Base-by-base conservation (phyloP, 208 protist genomes). In the Porcisia hertigi region DNA sequence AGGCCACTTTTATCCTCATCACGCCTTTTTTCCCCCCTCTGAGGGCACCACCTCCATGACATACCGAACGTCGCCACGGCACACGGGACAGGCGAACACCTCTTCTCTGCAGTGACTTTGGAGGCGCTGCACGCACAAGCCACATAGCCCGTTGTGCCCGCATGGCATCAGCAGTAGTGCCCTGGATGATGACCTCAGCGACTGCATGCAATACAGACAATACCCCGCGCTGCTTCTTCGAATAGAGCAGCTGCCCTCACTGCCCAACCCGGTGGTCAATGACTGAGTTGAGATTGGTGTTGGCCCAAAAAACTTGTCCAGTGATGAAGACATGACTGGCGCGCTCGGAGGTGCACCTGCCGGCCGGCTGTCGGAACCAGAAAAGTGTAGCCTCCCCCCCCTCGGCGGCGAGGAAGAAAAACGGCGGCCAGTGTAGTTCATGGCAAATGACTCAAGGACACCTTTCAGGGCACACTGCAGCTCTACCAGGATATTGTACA, bases 91-190 rank as follows among this genome's bases (percentile, higher is more conserved):
- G n/a, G 57, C 53, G 52, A 92, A 84, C 53, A 83, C 77, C 58
- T 76, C 83, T 71, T 87, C 86, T 60, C 77, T 41, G 23, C 81
- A 76, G 70, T 89, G 88, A 49, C 86, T 84, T 47, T 78, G 79
- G 57, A 86, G 80, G 9, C 71, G 60, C 52, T 84, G 72, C 53
- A 82, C 86, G 59, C 91, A 95, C 34, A 60, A 1, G 47, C 58
- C 71, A 67, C 92, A 96, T 7, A 92, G 45, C 16, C 77, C 79
- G 11, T 89, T 58, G 74, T 96, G 92, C 7, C 82, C 67, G 69
- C 92, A 96, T n/a, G 92, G 92, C 57, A 90, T 77, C 69, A 94
- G 70, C 41, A 92, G 59, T 20, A 81, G 47, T 12, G 47, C 63
- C 14, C 78, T 67, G 1, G 76, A 82, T 36, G 74, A 82, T 36